A percentile compares a stretch with the other conserved stretches of the same genome.
phyloP scores from a whole-genome alignment of 805 yeast genomes.

The Kodamaea hsintzibuensis region DNA sequence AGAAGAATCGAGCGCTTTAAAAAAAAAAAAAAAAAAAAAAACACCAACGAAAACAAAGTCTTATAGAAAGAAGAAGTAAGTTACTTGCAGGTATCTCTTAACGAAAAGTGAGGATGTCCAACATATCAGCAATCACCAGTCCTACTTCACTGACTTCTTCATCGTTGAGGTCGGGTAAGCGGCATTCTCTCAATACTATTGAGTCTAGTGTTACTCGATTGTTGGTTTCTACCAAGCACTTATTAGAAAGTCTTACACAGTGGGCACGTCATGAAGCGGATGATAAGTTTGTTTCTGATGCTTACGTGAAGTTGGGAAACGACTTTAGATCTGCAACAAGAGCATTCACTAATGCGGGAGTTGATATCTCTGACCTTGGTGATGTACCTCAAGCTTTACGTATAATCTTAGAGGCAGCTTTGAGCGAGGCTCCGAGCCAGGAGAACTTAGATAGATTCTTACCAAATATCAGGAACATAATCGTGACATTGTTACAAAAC shows the following conservation, averaged over 20 bases:
- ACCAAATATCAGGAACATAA: constrained; percentile 83
- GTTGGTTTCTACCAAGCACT: constrained; percentile 83
- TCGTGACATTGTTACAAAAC: constrained; percentile 75
- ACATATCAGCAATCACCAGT: neutral
- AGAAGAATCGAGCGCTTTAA: neutral
- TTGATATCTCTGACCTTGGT: constrained; percentile 80
- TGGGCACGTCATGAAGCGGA: constrained; percentile 86
- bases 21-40: neutral
- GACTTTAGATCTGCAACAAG: constrained; percentile 86
- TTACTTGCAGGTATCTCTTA: neutral
- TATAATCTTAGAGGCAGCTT: constrained; percentile 77
- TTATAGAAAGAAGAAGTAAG: neutral
- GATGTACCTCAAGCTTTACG: constrained; percentile 87
- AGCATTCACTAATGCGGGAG: constrained; percentile 75
- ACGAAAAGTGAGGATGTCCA: constrained; percentile 9
- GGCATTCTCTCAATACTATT: constrained; percentile 47
- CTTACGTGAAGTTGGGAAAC: constrained; percentile 89
- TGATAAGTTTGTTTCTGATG: constrained; percentile 84
- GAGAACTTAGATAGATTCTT: constrained; percentile 75
- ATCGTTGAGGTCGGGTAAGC: constrained; percentile 13
- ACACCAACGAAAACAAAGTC: neutral
- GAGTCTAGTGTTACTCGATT: constrained; percentile 79
- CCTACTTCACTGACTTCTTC: constrained; percentile 9
- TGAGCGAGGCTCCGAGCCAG: constrained; percentile 82
- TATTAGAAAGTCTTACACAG: constrained; percentile 80